Conservation (phyloP, 106 monocot species). For the Acorus gramineus region DNA sequence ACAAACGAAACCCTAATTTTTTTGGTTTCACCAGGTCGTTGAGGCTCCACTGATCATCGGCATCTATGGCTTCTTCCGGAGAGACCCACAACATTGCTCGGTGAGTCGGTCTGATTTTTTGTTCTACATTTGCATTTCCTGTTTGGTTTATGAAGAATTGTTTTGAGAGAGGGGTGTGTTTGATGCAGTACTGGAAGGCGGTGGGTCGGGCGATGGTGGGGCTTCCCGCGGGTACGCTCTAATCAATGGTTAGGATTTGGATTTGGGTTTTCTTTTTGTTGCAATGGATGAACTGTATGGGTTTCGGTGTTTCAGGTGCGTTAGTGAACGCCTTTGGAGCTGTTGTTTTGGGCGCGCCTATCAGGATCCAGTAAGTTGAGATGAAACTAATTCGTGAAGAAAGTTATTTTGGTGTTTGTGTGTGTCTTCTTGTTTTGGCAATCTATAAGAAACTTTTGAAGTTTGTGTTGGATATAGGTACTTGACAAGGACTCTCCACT, state of each 20-base stretch:
- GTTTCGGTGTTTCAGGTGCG: constrained; percentile 32
- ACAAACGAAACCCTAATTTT: background rate
- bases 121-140: background rate
- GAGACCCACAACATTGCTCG: constrained; percentile 23
- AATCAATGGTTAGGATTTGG: background rate
- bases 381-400: background rate
- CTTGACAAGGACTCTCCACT: constrained; percentile 33
- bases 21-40: constrained; percentile 14
- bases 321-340: constrained; percentile 68
- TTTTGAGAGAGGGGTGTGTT: background rate
- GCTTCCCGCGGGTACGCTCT: constrained; percentile 33
- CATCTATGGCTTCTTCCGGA: constrained; percentile 31
- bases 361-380: constrained; percentile 31
- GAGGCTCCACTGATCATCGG: constrained; percentile 33
- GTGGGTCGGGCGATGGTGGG: constrained; percentile 24
- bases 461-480: constrained; percentile 23
- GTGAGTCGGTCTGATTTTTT: constrained; percentile 22
- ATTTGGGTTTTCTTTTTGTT: no score
- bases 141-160: background rate
- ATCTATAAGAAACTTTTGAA: background rate
- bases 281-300: no score
- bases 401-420: background rate
- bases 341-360: constrained; percentile 60
- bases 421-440: background rate
- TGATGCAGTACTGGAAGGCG: constrained; percentile 30